phyloP scores from a whole-genome alignment of 345 rosid genomes.

The Limnanthes douglasii region DNA sequence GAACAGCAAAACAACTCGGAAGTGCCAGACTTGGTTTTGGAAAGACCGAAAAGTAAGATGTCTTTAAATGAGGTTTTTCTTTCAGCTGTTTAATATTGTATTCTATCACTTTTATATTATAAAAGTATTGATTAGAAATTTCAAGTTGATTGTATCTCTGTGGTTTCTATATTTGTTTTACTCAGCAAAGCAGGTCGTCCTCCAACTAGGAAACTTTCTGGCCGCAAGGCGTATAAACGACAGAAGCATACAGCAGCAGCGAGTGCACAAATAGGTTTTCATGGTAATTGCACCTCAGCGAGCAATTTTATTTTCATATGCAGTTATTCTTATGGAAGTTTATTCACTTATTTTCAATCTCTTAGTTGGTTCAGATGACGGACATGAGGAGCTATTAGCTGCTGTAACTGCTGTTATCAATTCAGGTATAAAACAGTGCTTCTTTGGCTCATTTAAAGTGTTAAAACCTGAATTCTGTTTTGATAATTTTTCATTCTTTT shows the following conservation, averaged over 20 bases:
- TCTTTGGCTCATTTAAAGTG: conserved; percentile 5
- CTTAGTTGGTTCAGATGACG: too few species aligned
- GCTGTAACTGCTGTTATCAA: conserved; percentile 36
- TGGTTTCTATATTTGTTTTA: conserved; percentile 13
- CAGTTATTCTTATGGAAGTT: conserved; percentile 2
- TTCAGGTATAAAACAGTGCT: conserved; percentile 19
- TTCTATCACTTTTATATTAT: conserved; percentile 3
- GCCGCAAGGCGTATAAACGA: conserved; percentile 70
- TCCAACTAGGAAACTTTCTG: conserved; percentile 80
- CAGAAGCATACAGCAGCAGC: conserved; percentile 42
- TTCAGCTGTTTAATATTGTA: conserved; percentile 1
- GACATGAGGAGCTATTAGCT: too few species aligned
- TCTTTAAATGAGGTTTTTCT: conserved; percentile 1
- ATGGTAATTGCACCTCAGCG: conserved; percentile 40
- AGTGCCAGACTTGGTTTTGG: conserved; percentile 56
- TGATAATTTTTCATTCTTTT: conserved; percentile 12
- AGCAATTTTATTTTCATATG: too few species aligned
- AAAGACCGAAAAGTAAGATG: conserved; percentile 60
- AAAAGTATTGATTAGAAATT: background rate
- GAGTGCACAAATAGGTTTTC: conserved; percentile 51
- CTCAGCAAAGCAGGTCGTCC: conserved; percentile 90
- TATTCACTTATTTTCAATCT: conserved; percentile 9
- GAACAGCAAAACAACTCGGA: conserved; percentile 78
- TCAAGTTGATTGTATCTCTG: conserved; percentile 9
- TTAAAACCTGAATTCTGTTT: conserved; percentile 2